A percentile compares a stretch with the other conserved stretches of the same genome.
phyloP scores from a whole-genome alignment of 1,284 basidiomycete species.

The Cutaneotrichosporon cutaneum region DNA sequence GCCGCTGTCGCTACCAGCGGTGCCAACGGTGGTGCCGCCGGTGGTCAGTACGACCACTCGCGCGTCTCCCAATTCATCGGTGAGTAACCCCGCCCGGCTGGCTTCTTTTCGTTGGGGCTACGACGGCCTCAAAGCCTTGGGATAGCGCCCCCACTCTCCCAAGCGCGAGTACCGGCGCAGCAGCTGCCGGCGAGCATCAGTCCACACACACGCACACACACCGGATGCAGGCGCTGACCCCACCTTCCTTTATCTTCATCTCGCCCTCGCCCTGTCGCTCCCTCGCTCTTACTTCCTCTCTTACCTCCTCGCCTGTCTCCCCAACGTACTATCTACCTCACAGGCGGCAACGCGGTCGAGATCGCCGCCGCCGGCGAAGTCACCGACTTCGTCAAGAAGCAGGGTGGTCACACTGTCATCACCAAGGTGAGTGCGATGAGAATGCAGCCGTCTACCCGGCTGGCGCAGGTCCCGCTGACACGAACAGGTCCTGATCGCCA shows the following conservation, averaged over 20 bases:
- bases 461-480: constrained; percentile 6
- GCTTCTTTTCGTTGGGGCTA: constrained; percentile 1
- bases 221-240: constrained; percentile 4
- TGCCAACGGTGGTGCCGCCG: constrained; percentile 24
- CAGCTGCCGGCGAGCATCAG: background rate
- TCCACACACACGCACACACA: background rate
- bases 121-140: background rate
- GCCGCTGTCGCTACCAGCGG: constrained; percentile 33
- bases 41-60: constrained; percentile 54
- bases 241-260: background rate
- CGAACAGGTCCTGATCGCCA: constrained; percentile 87
- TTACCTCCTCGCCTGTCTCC: background rate
- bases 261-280: background rate
- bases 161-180: background rate
- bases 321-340: background rate
- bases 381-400: constrained; percentile 83
- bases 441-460: background rate
- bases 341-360: constrained; percentile 90
- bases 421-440: constrained; percentile 71
- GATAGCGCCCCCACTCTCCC: background rate
- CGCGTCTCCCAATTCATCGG: constrained; percentile 83
- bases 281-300: background rate
- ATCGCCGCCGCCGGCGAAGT: constrained; percentile 75
- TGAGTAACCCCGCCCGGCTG: constrained; percentile 34
- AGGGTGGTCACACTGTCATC: constrained; percentile 97